These are phyloP conservation scores for Tylopilus balloui DNA, from an alignment of 768 basidiomycete species.

Conservation along the genomic window DNA sequence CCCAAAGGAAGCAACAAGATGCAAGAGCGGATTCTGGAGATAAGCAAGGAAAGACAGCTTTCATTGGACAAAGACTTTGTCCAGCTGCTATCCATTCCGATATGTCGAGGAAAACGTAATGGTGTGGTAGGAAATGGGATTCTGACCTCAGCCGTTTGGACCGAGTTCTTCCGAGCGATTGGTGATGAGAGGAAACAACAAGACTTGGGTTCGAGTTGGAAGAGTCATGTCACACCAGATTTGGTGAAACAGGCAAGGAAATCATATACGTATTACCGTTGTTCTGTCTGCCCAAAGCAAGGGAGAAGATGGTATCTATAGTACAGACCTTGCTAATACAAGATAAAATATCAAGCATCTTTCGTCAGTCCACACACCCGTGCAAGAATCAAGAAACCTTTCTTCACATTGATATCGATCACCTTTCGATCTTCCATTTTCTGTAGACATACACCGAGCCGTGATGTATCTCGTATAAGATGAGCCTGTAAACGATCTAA, in stretches of 20 bases:
- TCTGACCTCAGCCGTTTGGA: not conserved
- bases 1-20: not conserved
- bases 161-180: not conserved
- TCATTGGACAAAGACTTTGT: not conserved
- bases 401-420: too few species aligned
- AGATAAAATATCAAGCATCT: too few species aligned
- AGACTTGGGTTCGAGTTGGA: not conserved
- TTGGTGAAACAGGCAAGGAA: not conserved
- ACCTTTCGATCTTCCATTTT: too few species aligned
- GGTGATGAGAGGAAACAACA: not conserved
- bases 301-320: not conserved
- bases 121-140: not conserved
- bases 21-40: not conserved
- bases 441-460: too few species aligned
- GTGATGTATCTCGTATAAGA: too few species aligned
- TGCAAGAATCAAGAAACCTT: too few species aligned
- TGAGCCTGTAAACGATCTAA: too few species aligned
- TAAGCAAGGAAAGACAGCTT: not conserved
- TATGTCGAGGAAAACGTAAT: not conserved
- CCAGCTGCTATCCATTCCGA: not conserved
- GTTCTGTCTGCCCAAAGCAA: not conserved
- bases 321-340: too few species aligned
- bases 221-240: not conserved
- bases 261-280: not conserved
- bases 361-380: too few species aligned